Evolutionary conservation across 192 early-diverging fungal genomes (phyloP), one percentile per base, ranked within the genome.

Genomic region (Linnemannia exigua): DNA sequence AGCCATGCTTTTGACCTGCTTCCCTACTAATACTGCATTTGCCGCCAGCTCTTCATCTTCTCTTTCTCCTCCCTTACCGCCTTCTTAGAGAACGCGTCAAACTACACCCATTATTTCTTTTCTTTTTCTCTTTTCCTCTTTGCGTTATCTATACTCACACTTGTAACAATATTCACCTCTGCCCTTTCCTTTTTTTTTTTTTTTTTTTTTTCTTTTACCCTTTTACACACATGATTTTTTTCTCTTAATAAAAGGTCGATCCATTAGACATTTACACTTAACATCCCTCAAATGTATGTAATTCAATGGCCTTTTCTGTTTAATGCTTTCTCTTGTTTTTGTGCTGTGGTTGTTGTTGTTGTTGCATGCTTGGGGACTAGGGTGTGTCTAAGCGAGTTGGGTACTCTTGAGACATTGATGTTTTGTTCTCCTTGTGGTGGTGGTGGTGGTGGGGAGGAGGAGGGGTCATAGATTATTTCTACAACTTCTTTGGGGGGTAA

Each of bases 401-500:
- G n/a, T n/a, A n/a, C n/a, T n/a, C n/a, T n/a, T n/a, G n/a, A n/a
- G n/a, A n/a, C n/a, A n/a, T n/a, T n/a, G n/a, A n/a, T n/a, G n/a
- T n/a, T n/a, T n/a, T n/a, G n/a, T n/a, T n/a, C n/a, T n/a, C n/a
- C n/a, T n/a, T n/a, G n/a, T n/a, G n/a, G n/a, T n/a, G n/a, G n/a
- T n/a, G n/a, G n/a, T n/a, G n/a, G n/a, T n/a, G n/a, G n/a, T n/a
- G n/a, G n/a, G n/a, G n/a, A n/a, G n/a, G n/a, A n/a, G n/a, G n/a
- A n/a, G n/a, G n/a, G n/a, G n/a, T n/a, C n/a, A n/a, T n/a, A n/a
- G n/a, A n/a, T n/a, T n/a, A n/a, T n/a, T n/a, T n/a, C 22, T 75
- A 48, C 48, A 74, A 37, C 72, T 74, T 78, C 51, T 76, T 77
- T 37, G 87, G 82, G n/a, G 79, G 88, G 35, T 91, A 89, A 70